These are phyloP conservation scores for Globisporangium irregulare DNA, from an alignment of 352 stramenopile species.

Conservation along the genomic window DNA sequence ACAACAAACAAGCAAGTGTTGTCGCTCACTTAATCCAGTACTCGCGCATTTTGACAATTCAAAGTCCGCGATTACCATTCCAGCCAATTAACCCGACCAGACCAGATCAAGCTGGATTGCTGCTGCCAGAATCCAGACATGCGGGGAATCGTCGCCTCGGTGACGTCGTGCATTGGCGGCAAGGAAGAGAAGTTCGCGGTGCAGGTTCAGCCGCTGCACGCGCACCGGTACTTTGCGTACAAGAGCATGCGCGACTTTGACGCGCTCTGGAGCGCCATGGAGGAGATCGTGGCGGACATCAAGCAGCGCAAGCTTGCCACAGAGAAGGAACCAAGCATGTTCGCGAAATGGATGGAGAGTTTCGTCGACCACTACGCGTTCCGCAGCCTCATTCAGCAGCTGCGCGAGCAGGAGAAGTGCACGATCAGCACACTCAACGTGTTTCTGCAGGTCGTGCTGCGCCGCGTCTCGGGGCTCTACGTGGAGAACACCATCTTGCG, in stretches of 20 bases:
- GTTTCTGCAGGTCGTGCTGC: constrained; percentile 65
- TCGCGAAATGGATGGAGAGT: constrained; percentile 72
- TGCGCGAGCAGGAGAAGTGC: constrained; percentile 64
- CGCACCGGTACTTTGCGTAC: constrained; percentile 73
- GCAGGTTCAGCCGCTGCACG: constrained; percentile 41
- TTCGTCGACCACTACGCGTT: constrained; percentile 80
- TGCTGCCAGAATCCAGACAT: constrained; percentile 32
- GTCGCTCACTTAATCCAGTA: constrained; percentile 5
- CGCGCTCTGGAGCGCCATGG: constrained; percentile 57
- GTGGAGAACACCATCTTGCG: constrained; percentile 54
- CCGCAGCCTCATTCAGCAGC: constrained; percentile 47
- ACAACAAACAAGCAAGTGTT: constrained; percentile 6
- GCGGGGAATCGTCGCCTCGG: constrained; percentile 57
- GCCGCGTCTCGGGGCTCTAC: constrained; percentile 57
- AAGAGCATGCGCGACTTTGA: constrained; percentile 78
- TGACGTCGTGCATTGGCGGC: constrained; percentile 80
- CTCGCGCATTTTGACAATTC: neutral
- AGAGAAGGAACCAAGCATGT: constrained; percentile 33
- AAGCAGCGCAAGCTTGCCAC: constrained; percentile 28
- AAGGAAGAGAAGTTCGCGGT: constrained; percentile 79
- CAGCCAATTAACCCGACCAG: neutral
- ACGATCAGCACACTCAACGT: constrained; percentile 75
- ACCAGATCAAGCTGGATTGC: constrained; percentile 8
- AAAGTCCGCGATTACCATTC: neutral
- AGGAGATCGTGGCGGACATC: constrained; percentile 49